Evolutionary conservation across 805 yeast species (phyloP).

Genomic region (Isabelozyma gotoi): DNA sequence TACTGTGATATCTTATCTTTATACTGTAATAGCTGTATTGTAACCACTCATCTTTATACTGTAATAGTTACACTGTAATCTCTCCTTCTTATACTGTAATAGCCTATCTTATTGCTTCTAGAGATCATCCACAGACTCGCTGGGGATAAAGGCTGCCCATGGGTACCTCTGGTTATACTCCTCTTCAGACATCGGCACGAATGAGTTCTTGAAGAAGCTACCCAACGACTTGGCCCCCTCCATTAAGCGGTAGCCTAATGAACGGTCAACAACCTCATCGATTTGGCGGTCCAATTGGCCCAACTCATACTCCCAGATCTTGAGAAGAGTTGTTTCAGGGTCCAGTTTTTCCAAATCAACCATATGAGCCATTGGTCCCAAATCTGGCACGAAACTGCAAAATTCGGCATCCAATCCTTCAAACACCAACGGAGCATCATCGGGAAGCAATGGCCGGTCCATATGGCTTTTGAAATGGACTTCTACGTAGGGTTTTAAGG

Average conservation of each 20-base stretch:
- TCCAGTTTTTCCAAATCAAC: slow-evolving; percentile 3
- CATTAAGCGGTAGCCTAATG: background rate
- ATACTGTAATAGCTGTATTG: no score
- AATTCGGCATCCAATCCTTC: background rate
- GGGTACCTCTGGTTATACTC: slow-evolving; percentile 12
- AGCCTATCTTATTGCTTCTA: background rate
- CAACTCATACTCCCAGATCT: slow-evolving; percentile 15
- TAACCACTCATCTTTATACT: no score
- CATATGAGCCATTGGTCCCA: background rate
- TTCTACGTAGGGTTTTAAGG: slow-evolving; percentile 7
- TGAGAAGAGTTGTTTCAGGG: slow-evolving; percentile 13
- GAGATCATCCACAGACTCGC: background rate
- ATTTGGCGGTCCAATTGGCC: slow-evolving; percentile 2
- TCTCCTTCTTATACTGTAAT: no score
- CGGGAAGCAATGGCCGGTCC: slow-evolving; percentile 9
- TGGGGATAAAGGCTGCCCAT: slow-evolving; percentile 9
- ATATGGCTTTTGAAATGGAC: slow-evolving; percentile 10
- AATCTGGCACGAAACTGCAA: no score
- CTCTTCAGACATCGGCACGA: background rate
- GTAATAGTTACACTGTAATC: no score
- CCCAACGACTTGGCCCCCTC: background rate
- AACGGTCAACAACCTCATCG: background rate
- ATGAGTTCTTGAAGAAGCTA: background rate
- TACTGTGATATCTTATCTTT: no score
- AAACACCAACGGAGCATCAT: slow-evolving; percentile 6